phyloP scores from a whole-genome alignment of 495 filamentous ascomycete species.

The Margaritispora aquatica region DNA sequence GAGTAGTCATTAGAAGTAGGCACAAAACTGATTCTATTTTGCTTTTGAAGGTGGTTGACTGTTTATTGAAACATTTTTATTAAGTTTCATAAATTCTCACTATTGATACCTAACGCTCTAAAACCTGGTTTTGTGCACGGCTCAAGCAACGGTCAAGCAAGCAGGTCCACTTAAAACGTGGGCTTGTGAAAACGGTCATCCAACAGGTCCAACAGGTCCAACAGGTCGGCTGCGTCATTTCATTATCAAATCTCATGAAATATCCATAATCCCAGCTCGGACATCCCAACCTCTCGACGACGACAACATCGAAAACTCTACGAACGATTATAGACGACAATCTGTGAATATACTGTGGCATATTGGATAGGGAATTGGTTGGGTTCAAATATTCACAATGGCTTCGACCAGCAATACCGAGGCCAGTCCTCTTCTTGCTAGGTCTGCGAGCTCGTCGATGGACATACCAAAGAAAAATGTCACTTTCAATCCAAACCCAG shows the following conservation, averaged over 20 bases:
- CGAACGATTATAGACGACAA: background rate
- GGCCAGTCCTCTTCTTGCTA: constrained; percentile 14
- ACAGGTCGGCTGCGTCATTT: background rate
- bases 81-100: too few species aligned
- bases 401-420: constrained; percentile 11
- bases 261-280: too few species aligned
- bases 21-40: too few species aligned
- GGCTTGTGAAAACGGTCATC: background rate
- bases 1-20: too few species aligned
- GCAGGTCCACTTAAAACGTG: background rate
- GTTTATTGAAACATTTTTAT: too few species aligned
- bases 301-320: background rate
- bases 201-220: too few species aligned
- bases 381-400: constrained; percentile 1
- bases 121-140: background rate
- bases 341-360: background rate
- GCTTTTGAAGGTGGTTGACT: too few species aligned
- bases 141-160: background rate
- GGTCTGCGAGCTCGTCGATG: background rate
- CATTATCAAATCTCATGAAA: background rate
- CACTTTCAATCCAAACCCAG: constrained; percentile 63
- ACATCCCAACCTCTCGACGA: too few species aligned
- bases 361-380: too few species aligned
- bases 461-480: constrained; percentile 40
- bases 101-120: too few species aligned